Evolutionary conservation across 1,284 basidiomycete genomes (phyloP), one percentile per base, ranked within the genome.

Genomic region (Inonotus obliquus): DNA sequence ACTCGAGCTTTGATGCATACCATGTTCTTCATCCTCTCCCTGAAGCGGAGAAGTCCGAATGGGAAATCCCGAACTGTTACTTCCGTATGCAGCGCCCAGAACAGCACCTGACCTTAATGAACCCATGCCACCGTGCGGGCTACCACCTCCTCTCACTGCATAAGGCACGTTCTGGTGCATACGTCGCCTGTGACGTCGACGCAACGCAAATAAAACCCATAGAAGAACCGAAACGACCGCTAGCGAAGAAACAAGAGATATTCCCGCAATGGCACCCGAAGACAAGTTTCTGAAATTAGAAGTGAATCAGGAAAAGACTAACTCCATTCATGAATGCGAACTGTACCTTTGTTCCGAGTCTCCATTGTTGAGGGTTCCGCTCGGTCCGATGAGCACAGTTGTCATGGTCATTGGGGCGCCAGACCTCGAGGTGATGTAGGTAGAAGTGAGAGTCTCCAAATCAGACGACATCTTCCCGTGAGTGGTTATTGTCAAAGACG

Each of bases 11-110:
- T 47, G 51, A 49, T 38, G 48, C 14, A 38, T 35, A n/a, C 53
- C 55, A 10, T 54, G 2, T 19, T 58, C 56, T 2, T 48, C 61
- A 53, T 62, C 61, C 39, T 62, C 61, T n/a, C 49, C 61, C 4
- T 57, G 27, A n/a, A 62, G 39, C 11, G 61, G 61, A 5, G 61
- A 57, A n/a, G 55, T 57, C n/a, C 61, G 27, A 14, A 57, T 57
- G 32, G 44, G 27, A 1, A 39, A 44, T 21, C 47, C 47, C 9
- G 61, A 62, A 41, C 56, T 54, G 21, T 59, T 59, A 13, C 58
- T 39, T 23, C 47, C 58, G 29, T 37, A 49, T 41, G 19, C 49
- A 23, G 29, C 5, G 25, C 47, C 47, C 21, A 59, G 38, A 14
- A 7, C 44, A n/a, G 45, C 10, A 13, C 54, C 27, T 13, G 54